Evolutionary conservation across 2,329 filamentous ascomycete genomes (phyloP).

Genomic region (Pseudofabraea citricarpa): DNA sequence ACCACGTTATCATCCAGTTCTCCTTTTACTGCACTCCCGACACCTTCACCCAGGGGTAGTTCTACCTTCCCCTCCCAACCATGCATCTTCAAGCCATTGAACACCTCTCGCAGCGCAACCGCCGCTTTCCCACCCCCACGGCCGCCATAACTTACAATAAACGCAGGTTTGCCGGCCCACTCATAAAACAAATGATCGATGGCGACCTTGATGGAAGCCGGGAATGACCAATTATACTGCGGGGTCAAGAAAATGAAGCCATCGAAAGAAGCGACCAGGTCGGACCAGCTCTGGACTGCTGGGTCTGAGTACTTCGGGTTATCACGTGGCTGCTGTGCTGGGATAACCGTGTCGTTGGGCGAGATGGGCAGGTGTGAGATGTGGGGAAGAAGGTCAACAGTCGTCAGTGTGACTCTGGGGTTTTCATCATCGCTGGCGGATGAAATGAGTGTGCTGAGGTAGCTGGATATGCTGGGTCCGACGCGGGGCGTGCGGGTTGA

Average conservation of each 20-base stretch:
- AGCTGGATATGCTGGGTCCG: not conserved
- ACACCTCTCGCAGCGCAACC: slow-evolving; percentile 29
- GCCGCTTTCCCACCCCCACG: slow-evolving; percentile 33
- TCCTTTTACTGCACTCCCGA: not conserved
- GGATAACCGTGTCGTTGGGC: not conserved
- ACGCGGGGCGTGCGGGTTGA: not conserved
- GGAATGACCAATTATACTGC: slow-evolving; percentile 41
- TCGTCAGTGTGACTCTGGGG: not conserved
- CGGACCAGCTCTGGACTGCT: slow-evolving; percentile 26
- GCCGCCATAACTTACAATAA: slow-evolving; percentile 41
- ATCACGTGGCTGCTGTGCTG: not conserved
- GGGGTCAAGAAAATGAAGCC: slow-evolving; percentile 38
- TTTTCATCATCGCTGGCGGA: not conserved
- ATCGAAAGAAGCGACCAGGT: slow-evolving; percentile 27
- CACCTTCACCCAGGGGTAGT: not conserved
- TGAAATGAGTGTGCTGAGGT: not conserved
- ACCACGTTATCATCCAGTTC: not conserved
- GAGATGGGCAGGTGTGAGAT: not conserved
- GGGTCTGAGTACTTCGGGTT: not conserved
- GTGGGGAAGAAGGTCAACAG: not conserved
- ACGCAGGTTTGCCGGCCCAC: slow-evolving; percentile 39
- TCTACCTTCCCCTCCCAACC: not conserved
- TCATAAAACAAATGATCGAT: slow-evolving; percentile 43
- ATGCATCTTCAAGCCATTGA: slow-evolving; percentile 31
- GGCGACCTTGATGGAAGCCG: slow-evolving; percentile 40